Evolutionary conservation across 805 yeast genomes (phyloP).

Genomic region (Cyberlindnera lachancei): DNA sequence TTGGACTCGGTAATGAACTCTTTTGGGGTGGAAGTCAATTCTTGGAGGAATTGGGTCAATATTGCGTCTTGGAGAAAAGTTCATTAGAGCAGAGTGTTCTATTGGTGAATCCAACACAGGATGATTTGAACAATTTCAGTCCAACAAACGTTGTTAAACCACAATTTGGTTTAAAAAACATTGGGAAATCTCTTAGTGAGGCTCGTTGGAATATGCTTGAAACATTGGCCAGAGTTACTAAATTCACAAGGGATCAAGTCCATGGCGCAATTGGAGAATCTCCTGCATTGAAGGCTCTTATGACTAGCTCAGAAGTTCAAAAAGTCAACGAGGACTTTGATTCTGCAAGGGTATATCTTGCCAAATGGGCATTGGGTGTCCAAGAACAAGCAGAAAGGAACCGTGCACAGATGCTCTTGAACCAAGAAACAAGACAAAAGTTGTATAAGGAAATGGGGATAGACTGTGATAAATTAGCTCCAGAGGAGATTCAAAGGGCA

Average conservation of each 20-base stretch:
- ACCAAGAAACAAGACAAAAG: slow-evolving; percentile 48
- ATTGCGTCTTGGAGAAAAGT: slow-evolving; percentile 60
- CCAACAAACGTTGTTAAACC: slow-evolving; percentile 16
- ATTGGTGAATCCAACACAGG: slow-evolving; percentile 67
- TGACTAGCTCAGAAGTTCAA: slow-evolving; percentile 64
- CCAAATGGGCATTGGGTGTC: slow-evolving; percentile 94
- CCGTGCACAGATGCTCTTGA: slow-evolving; percentile 43
- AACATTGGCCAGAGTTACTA: slow-evolving; percentile 63
- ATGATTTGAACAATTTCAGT: slow-evolving; percentile 32
- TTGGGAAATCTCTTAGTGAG: slow-evolving; percentile 47
- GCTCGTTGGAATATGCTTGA: slow-evolving; percentile 87
- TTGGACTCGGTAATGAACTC: slow-evolving; percentile 44
- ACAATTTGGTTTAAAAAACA: slow-evolving; percentile 8
- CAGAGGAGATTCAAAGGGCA: slow-evolving; percentile 50
- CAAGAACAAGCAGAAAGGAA: slow-evolving; percentile 79
- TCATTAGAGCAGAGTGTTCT: slow-evolving; percentile 65
- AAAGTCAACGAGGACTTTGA: slow-evolving; percentile 86
- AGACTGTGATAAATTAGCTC: slow-evolving; percentile 44
- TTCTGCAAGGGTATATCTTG: slow-evolving; percentile 83
- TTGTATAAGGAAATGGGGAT: slow-evolving; percentile 56
- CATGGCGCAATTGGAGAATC: slow-evolving; percentile 49
- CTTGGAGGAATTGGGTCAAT: slow-evolving; percentile 42
- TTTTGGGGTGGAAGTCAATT: slow-evolving; percentile 94
- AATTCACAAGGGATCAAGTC: slow-evolving; percentile 55
- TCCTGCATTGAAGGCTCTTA: slow-evolving; percentile 42